A percentile compares a stretch with the other conserved stretches of the same genome.
These are phyloP conservation scores for Tylopilus intermedius DNA, from an alignment of 768 basidiomycete species.

Conservation along the genomic window DNA sequence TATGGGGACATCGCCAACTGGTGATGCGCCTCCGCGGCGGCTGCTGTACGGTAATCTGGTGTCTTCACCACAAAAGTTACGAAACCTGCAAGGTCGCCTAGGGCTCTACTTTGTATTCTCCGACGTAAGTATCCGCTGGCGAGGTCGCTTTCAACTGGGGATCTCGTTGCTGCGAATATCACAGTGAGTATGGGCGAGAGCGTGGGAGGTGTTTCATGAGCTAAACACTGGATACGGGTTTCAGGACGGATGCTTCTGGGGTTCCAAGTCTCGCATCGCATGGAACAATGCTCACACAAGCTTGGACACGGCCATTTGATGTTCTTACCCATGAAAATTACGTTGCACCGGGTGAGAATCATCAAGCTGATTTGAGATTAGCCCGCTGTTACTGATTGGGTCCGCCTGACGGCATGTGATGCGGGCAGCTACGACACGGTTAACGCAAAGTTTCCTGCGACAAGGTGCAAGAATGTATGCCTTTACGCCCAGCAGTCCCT, in stretches of 20 bases:
- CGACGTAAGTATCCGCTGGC: constrained; percentile 80
- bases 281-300: constrained; percentile 63
- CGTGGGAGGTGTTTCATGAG: constrained; percentile 8
- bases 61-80: constrained; percentile 72
- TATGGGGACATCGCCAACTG: constrained; percentile 49
- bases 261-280: constrained; percentile 49
- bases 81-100: constrained; percentile 73
- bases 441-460: constrained; percentile 54
- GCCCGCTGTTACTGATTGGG: constrained; percentile 12
- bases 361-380: constrained; percentile 19
- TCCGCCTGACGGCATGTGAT: constrained; percentile 11
- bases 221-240: constrained; percentile 18
- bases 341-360: constrained; percentile 66
- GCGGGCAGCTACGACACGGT: constrained; percentile 40
- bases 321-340: constrained; percentile 72
- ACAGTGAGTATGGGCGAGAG: constrained; percentile 47
- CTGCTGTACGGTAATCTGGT: constrained; percentile 84
- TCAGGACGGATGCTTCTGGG: constrained; percentile 48
- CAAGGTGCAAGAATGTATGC: constrained; percentile 57
- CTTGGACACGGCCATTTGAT: constrained; percentile 73
- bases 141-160: constrained; percentile 71
- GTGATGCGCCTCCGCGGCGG: constrained; percentile 45
- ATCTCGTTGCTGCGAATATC: constrained; percentile 71
- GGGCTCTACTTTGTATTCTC: constrained; percentile 90
- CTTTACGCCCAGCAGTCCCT: constrained; percentile 37